phyloP scores from a whole-genome alignment of 2,329 filamentous ascomycete species.

The Fusarium neocosmosporiellum region DNA sequence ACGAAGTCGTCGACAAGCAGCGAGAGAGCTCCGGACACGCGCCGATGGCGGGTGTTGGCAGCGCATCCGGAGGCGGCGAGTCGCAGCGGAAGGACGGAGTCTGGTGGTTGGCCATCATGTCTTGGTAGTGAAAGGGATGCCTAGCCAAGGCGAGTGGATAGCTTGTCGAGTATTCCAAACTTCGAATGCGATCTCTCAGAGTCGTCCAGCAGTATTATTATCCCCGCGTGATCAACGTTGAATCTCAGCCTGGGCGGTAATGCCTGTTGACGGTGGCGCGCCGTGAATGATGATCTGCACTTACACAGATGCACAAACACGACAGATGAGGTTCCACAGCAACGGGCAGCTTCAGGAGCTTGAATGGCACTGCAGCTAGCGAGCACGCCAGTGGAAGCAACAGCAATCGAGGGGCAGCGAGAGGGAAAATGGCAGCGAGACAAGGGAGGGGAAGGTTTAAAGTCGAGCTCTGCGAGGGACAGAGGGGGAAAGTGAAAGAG shows the following conservation, averaged over 20 bases:
- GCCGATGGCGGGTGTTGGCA: conserved; percentile 72
- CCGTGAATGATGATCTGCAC: conserved; percentile 36
- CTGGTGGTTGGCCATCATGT: conserved; percentile 50
- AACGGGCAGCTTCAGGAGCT: conserved; percentile 25
- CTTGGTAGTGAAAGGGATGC: background rate
- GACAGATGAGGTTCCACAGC: conserved; percentile 30
- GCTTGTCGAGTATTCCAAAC: conserved; percentile 1
- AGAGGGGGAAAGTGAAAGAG: conserved; percentile 6
- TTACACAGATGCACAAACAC: conserved; percentile 37
- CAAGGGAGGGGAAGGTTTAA: conserved; percentile 25
- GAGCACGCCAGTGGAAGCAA: background rate
- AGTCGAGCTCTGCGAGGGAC: conserved; percentile 29
- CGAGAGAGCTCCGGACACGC: conserved; percentile 69
- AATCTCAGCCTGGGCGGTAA: background rate
- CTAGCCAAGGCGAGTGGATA: background rate
- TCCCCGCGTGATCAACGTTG: conserved; percentile 20
- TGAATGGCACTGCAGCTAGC: conserved; percentile 6
- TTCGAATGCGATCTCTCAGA: conserved; percentile 14
- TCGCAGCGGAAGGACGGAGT: conserved; percentile 56
- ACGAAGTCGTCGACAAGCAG: conserved; percentile 71
- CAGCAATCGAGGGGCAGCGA: conserved; percentile 16
- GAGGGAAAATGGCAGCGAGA: background rate
- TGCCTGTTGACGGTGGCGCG: conserved; percentile 29
- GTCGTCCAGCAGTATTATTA: conserved; percentile 7
- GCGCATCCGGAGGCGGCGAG: conserved; percentile 73